Evolutionary conservation across 495 filamentous ascomycete genomes (phyloP), one percentile per base, ranked within the genome.

Genomic region (Daldinia loculata): DNA sequence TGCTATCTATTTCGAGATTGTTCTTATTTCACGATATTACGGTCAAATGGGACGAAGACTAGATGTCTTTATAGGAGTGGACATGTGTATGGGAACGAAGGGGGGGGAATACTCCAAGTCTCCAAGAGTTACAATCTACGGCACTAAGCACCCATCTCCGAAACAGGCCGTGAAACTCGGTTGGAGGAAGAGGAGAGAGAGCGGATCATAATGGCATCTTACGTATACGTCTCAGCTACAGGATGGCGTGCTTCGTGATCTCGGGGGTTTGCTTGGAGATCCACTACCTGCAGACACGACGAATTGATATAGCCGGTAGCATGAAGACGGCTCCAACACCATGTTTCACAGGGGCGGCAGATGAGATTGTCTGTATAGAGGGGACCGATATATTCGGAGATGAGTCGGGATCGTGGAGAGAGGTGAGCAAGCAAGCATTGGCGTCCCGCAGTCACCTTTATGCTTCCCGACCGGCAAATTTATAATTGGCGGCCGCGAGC

Each of bases 241-340:
- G 12, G 62, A 71, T 71, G 63, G 38, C 63, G 69, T 71, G 69
- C 69, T 71, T 17, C 41, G 39, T 8, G n/a, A 52, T 24, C 12
- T 41, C 26, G 56, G 22, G 36, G 29, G 19, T 2, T 12, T 36
- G 32, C 53, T 22, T 36, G 30, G 30, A 32, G 51, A 27, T 50
- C 52, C 27, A 17, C 32, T 62, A 62, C 57, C n/a, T n/a, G n/a
- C n/a, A n/a, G n/a, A n/a, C n/a, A n/a, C n/a, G n/a, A 41, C 56
- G 50, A 50, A 52, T 55, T 32, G 69, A 67, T 71, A 71, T 71
- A 71, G 69, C 51, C 63, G 69, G 59, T 56, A 36, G 34, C 34
- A 60, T 36, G n/a, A n/a, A 51, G 63, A 30, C 68, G 68, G 39
- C 24, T 45, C 56, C 30, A 61, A 61, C 27, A n/a, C 30, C 38